Conservation (phyloP, 106 monocot species). For the Dendrobium nobile region DNA sequence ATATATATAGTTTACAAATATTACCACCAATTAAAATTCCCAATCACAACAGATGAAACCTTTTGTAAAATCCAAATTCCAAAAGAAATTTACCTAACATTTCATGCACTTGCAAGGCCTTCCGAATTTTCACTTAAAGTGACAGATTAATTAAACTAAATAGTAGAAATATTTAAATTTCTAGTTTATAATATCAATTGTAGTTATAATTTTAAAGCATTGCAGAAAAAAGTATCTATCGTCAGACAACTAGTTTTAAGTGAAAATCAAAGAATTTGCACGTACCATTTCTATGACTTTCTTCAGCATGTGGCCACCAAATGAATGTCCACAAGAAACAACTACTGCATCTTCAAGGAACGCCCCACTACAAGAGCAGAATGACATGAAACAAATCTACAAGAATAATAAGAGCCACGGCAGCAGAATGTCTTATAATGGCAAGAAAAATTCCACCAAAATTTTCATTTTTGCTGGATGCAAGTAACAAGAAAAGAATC, state of each 20-base stretch:
- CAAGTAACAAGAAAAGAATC: background rate
- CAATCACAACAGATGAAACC: background rate
- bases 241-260: background rate
- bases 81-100: background rate
- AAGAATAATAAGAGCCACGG: background rate
- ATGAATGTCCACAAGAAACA: slow-evolving; percentile 94
- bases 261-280: slow-evolving; percentile 1
- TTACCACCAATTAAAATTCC: background rate
- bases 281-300: slow-evolving; percentile 77
- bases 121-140: background rate
- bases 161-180: background rate
- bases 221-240: background rate
- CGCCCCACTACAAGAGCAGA: slow-evolving; percentile 48
- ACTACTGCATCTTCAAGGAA: slow-evolving; percentile 94
- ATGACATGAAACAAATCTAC: background rate
- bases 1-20: background rate
- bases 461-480: background rate
- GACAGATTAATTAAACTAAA: background rate
- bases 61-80: background rate
- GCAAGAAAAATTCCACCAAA: background rate
- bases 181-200: background rate
- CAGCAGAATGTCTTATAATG: background rate
- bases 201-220: background rate
- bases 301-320: slow-evolving; percentile 86
- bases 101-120: background rate